These are phyloP conservation scores for Glycine soja DNA, from an alignment of 306 rosid genomes.

Conservation along the genomic window DNA sequence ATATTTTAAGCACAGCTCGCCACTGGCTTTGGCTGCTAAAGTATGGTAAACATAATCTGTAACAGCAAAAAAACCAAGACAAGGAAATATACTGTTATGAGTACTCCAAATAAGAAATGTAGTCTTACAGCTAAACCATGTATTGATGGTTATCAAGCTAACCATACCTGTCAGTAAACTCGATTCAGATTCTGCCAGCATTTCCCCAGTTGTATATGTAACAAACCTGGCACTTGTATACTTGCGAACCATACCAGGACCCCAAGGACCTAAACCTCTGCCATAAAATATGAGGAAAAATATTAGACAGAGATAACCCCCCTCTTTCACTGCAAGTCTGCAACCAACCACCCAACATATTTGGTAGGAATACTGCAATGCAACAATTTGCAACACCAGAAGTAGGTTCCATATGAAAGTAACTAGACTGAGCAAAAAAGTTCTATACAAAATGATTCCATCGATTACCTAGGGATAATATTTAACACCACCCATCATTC, in stretches of 20 bases:
- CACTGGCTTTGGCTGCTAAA: slow-evolving; percentile 90
- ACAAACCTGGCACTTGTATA: slow-evolving; percentile 85
- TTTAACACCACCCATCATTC: slow-evolving; percentile 6
- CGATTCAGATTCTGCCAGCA: slow-evolving; percentile 73
- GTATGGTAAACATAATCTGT: slow-evolving; percentile 94
- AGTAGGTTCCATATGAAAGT: background rate
- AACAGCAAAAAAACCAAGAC: slow-evolving; percentile 45
- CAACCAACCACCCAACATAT: background rate
- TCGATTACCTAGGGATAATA: slow-evolving; percentile 2
- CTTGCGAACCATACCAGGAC: slow-evolving; percentile 76
- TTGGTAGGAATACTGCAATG: slow-evolving; percentile 2
- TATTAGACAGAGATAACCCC: slow-evolving; percentile 9
- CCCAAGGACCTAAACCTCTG: slow-evolving; percentile 99
- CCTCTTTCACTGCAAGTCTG: too few species aligned
- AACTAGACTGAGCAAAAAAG: background rate
- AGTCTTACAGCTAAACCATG: background rate
- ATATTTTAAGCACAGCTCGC: slow-evolving; percentile 91
- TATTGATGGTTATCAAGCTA: slow-evolving; percentile 37
- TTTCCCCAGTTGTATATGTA: slow-evolving; percentile 66
- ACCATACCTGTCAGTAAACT: slow-evolving; percentile 74
- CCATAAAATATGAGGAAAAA: slow-evolving; percentile 30
- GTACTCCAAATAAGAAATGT: background rate
- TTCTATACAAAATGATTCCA: slow-evolving; percentile 1
- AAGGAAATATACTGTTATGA: slow-evolving; percentile 43
- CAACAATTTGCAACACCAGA: background rate